Conservation (phyloP, 2,329 filamentous ascomycete genomes). For the Neopestalotiopsis rosae region DNA sequence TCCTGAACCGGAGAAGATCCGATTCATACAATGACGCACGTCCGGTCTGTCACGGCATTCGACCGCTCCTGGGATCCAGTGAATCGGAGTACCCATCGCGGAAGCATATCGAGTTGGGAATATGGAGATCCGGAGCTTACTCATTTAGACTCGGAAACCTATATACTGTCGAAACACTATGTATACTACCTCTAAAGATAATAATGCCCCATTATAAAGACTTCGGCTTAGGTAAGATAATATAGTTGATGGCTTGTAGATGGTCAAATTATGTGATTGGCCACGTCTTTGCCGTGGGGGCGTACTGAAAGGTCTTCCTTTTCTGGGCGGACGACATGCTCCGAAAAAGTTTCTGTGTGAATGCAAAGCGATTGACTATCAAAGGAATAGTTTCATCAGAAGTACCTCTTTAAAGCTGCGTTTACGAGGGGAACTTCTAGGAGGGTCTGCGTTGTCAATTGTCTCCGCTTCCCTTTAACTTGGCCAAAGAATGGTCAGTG, state of each 20-base stretch:
- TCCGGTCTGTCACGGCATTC: not conserved
- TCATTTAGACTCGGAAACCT: not conserved
- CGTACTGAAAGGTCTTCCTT: not conserved
- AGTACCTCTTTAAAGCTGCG: not conserved
- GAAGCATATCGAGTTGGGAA: not conserved
- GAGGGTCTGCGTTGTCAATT: not conserved
- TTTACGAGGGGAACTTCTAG: not conserved
- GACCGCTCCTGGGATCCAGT: not conserved
- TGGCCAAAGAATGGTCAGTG: not conserved
- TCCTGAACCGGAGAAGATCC: not conserved
- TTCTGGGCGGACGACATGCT: not conserved
- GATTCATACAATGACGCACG: conserved; percentile 3
- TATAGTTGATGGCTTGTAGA: not conserved
- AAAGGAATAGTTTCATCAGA: not conserved
- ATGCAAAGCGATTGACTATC: not conserved
- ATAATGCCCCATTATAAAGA: not conserved
- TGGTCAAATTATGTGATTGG: not conserved
- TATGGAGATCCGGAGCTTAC: not conserved
- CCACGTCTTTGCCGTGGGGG: not conserved
- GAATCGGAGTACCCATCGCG: not conserved
- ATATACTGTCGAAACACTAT: not conserved
- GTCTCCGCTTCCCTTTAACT: not conserved
- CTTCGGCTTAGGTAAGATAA: not conserved
- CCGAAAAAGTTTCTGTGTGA: not conserved
- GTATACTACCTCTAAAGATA: not conserved